Base-by-base conservation (phyloP, 1,139 yeast genomes). In the Candida albicans region DNA sequence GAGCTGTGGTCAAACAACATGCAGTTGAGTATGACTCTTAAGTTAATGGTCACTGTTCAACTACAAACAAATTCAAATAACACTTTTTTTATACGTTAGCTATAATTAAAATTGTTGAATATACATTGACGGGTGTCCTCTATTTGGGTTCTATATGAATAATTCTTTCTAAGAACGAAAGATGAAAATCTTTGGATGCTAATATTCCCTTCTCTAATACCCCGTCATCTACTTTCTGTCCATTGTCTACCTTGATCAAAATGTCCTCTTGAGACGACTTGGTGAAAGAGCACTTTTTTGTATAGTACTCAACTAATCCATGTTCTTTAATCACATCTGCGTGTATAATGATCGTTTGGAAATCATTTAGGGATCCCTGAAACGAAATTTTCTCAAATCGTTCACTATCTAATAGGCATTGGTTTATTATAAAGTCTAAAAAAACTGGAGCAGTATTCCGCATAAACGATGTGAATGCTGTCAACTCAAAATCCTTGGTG, bases 251-350 rank as follows among this genome's bases (percentile, higher is more conserved):
- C 48, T 37, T 35, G 53, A 58, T 49, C 47, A 55, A 52, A 51
- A 41, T 53, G 47, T 54, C 68, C 33, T 53, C 62, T 22, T 62
- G 57, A 1, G 50, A 55, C 1, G 64, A 49, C 37, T 57, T 64
- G 1, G 26, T 44, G 48, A 75, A 82, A 0, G 75, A 73, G 48
- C 77, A 69, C 30, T 62, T 64, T 2, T 60, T 53, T 0, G 54
- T 55, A 52, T 82, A 82, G 54, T 73, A 81, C 1, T 58, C 63
- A 1, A 66, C 73, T 37, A 82, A 58, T 1, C 69, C 56, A 56
- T 82, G 88, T 45, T 79, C 81, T 13, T 59, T 63, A 22, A 82
- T 73, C 11, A 74, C 80, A 26, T 69, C 67, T 0, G 76, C 77
- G 44, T 68, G 58, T 1, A 68, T 33, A 1, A 52, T 40, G 47